Percentiles rank a stretch among this genome's conserved stretches.
Evolutionary conservation across 441 rosid genomes (phyloP).

Genomic region (Corymbia citriodora): DNA sequence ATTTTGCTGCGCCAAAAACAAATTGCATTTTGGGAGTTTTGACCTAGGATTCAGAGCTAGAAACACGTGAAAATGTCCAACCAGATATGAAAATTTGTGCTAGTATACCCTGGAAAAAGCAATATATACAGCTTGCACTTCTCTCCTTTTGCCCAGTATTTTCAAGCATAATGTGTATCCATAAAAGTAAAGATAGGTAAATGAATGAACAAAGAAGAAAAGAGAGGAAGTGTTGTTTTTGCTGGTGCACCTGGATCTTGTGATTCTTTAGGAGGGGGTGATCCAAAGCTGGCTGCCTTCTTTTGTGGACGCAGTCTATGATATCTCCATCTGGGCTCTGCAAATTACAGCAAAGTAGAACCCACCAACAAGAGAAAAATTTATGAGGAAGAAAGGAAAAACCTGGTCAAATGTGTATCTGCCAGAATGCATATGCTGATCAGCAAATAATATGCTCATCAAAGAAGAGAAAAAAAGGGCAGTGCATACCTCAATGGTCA

Average conservation of each 20-base stretch:
- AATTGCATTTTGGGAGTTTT: background rate
- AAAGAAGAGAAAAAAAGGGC: background rate
- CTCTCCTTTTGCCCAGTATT: background rate
- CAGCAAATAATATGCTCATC: background rate
- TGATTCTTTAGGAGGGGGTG: conserved; percentile 63
- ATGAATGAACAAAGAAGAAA: no score
- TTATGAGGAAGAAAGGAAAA: no score
- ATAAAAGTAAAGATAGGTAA: background rate
- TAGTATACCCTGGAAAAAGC: background rate
- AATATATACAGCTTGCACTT: background rate
- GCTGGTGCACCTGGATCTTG: conserved; percentile 50
- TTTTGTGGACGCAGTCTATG: conserved; percentile 49
- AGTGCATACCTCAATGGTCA: conserved; percentile 44
- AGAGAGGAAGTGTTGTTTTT: background rate
- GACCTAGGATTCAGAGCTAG: background rate
- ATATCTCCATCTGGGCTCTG: conserved; percentile 78
- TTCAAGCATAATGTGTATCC: background rate
- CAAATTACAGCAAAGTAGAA: background rate
- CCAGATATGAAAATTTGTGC: background rate
- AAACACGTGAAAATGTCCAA: background rate
- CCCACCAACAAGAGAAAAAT: background rate
- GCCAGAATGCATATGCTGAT: background rate
- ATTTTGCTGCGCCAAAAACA: background rate
- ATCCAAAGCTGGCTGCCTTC: conserved; percentile 63
- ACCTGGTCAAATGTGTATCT: background rate